phyloP scores from a whole-genome alignment of 1,284 basidiomycete genomes.

The Ceratobasidium papillatum region DNA sequence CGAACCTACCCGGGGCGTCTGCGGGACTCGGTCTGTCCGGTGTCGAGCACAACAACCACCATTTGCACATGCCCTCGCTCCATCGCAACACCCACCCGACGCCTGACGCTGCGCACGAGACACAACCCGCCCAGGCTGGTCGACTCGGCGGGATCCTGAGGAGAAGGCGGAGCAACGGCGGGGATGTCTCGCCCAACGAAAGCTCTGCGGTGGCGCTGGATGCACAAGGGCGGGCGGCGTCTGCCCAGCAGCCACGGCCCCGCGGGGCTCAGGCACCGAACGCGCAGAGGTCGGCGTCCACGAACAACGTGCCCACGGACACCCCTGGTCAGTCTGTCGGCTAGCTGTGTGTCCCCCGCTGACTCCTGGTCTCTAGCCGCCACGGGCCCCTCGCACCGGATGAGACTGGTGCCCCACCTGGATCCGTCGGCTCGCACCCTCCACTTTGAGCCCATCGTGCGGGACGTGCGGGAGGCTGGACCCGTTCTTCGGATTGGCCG shows the following conservation, averaged over 20 bases:
- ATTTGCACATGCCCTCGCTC: slow-evolving; percentile 30
- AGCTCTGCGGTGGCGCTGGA: neutral
- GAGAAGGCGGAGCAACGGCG: slow-evolving; percentile 28
- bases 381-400: slow-evolving; percentile 52
- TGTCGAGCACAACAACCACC: slow-evolving; percentile 15
- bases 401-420: slow-evolving; percentile 92
- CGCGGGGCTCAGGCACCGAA: neutral
- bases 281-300: slow-evolving; percentile 1
- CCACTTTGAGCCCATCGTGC: slow-evolving; percentile 90
- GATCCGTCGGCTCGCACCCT: slow-evolving; percentile 84
- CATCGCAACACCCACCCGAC: slow-evolving; percentile 19
- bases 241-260: neutral
- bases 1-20: neutral
- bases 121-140: neutral
- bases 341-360: neutral
- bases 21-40: slow-evolving; percentile 1
- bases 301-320: neutral
- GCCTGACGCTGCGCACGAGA: neutral
- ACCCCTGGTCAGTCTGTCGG: slow-evolving; percentile 1
- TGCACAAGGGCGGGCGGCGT: neutral
- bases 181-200: slow-evolving; percentile 15
- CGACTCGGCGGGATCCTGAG: slow-evolving; percentile 30
- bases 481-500: slow-evolving; percentile 85
- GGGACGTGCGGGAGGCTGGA: slow-evolving; percentile 78
- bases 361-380: neutral